A percentile compares a stretch with the other conserved stretches of the same genome.
These are phyloP conservation scores for Ajuga chamaepitys DNA, from an alignment of 257 asterid species.

Conservation along the genomic window DNA sequence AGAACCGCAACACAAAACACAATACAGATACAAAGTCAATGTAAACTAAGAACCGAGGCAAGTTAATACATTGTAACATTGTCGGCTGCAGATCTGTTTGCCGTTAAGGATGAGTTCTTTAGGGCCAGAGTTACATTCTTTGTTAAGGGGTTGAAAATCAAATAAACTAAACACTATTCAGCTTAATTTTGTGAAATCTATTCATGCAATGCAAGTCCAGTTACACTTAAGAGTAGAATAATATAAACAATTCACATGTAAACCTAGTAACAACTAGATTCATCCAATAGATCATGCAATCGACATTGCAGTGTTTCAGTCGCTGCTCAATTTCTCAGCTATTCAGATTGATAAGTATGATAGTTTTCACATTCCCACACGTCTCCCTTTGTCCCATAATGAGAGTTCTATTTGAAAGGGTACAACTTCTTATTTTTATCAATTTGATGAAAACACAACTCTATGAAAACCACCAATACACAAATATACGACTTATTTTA, in stretches of 20 bases:
- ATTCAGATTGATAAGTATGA: neutral
- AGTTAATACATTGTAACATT: neutral
- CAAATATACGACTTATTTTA: no score
- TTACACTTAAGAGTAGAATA: neutral
- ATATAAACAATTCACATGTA: neutral
- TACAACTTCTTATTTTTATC: no score
- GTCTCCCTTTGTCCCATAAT: neutral
- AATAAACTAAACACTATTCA: neutral
- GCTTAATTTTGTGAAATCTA: neutral
- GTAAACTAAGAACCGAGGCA: neutral
- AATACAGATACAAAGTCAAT: neutral
- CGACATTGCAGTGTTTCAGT: neutral
- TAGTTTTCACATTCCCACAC: neutral
- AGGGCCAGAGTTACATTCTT: neutral
- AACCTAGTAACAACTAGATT: neutral
- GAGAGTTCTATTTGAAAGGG: no score
- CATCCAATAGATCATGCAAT: neutral
- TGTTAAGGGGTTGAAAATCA: neutral
- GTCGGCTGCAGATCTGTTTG: neutral
- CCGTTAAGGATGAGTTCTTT: neutral
- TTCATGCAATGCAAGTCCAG: neutral
- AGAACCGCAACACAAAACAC: neutral
- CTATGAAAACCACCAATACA: no score
- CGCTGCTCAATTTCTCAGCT: neutral
- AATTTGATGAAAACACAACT: no score